Percentiles rank a stretch among this genome's conserved stretches.
Conservation (phyloP, 169 alveolate genomes). For the Eimeria tenella region DNA sequence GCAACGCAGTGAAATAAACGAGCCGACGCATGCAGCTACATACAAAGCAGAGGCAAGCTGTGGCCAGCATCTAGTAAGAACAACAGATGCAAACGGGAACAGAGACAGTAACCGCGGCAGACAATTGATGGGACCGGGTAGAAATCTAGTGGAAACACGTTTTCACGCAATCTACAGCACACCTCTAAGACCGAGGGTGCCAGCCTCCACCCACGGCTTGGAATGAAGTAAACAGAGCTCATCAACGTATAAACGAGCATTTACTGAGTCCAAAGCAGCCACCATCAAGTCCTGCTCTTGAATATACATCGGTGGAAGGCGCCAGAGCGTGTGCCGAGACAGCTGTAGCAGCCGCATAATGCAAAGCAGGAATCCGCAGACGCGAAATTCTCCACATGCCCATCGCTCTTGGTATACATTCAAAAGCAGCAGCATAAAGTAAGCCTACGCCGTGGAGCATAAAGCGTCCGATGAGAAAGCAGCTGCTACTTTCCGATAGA, state of each 20-base stretch:
- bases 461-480: no score
- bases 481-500: neutral
- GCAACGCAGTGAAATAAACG: no score
- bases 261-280: slow-evolving; percentile 74
- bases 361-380: neutral
- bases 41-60: no score
- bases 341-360: slow-evolving; percentile 35
- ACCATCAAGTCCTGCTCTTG: slow-evolving; percentile 69
- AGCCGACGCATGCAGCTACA: no score
- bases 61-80: neutral
- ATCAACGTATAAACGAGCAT: slow-evolving; percentile 98
- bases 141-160: neutral
- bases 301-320: slow-evolving; percentile 34
- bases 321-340: slow-evolving; percentile 7
- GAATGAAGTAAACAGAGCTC: slow-evolving; percentile 98
- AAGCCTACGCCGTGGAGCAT: no score
- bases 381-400: neutral
- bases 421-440: neutral
- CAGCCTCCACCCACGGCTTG: slow-evolving; percentile 98
- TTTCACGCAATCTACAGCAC: slow-evolving; percentile 75
- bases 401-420: no score
- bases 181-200: slow-evolving; percentile 99
- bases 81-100: neutral
- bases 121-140: neutral
- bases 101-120: neutral